A percentile compares a stretch with the other conserved stretches of the same genome.
Evolutionary conservation across 345 rosid species (phyloP).

Genomic region (Arabis alpina): DNA sequence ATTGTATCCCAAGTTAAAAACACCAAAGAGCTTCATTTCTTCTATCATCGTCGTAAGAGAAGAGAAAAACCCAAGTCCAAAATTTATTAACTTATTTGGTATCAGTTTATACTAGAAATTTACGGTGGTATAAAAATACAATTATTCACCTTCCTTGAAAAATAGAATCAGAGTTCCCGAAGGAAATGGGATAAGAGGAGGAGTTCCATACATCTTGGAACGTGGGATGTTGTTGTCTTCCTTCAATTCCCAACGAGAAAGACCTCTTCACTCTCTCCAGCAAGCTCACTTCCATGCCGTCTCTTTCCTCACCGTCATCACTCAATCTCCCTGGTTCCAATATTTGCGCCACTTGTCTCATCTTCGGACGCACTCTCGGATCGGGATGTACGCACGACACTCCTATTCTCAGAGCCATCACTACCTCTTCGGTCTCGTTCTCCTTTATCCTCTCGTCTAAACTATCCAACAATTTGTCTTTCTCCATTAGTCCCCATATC

Average conservation of each 20-base stretch:
- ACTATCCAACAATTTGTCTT: conserved; percentile 47
- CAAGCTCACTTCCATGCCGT: conserved; percentile 59
- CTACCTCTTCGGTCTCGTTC: conserved; percentile 47
- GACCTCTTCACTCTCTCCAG: conserved; percentile 47
- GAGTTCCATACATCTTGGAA: conserved; percentile 48
- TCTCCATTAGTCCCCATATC: conserved; percentile 44
- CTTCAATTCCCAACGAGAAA: conserved; percentile 25
- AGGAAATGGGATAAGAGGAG: conserved; percentile 46
- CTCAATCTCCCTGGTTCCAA: conserved; percentile 59
- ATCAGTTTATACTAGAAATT: no score
- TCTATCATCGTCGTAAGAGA: no score
- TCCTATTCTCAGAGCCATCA: conserved; percentile 61
- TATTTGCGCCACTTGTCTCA: conserved; percentile 77
- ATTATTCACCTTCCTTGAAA: neutral
- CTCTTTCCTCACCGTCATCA: no score
- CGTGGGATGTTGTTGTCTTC: conserved; percentile 53
- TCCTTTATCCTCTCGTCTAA: conserved; percentile 52
- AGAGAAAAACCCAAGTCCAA: no score
- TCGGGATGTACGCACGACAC: conserved; percentile 68
- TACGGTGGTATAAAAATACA: no score
- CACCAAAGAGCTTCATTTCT: no score
- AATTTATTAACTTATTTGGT: no score
- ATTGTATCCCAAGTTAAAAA: no score
- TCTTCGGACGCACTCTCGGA: conserved; percentile 58
- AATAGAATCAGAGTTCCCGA: neutral